phyloP scores from a whole-genome alignment of 208 protist species.

The Trypanosoma vivax region DNA sequence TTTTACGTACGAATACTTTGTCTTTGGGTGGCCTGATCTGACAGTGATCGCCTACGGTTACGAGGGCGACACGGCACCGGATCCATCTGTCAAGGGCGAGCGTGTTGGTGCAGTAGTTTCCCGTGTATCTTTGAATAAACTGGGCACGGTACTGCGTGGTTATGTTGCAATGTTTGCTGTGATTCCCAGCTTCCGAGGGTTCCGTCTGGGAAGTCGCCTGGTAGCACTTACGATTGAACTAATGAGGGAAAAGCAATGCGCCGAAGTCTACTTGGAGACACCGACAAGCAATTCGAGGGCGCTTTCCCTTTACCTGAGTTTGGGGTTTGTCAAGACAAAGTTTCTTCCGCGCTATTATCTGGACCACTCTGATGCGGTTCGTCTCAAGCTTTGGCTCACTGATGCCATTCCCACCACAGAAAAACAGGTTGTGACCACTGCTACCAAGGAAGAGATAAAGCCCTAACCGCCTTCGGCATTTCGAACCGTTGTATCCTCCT shows the following conservation, averaged over 20 bases:
- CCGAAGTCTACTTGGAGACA: slow-evolving; percentile 94
- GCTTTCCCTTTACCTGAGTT: slow-evolving; percentile 90
- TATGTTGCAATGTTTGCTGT: slow-evolving; percentile 99
- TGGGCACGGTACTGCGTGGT: slow-evolving; percentile 68
- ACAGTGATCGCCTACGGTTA: slow-evolving; percentile 83
- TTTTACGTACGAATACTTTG: slow-evolving; percentile 99
- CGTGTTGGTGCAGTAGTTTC: slow-evolving; percentile 90
- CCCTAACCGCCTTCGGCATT: background rate
- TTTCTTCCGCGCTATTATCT: slow-evolving; percentile 89
- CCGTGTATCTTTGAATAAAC: slow-evolving; percentile 66
- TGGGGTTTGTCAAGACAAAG: slow-evolving; percentile 94
- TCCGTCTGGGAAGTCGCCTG: slow-evolving; percentile 87
- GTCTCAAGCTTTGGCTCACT: slow-evolving; percentile 91
- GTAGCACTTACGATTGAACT: slow-evolving; percentile 85
- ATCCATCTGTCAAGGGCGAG: slow-evolving; percentile 47
- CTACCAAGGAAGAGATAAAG: background rate
- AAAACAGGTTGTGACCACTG: background rate
- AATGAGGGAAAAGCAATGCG: slow-evolving; percentile 90
- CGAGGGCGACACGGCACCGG: slow-evolving; percentile 46
- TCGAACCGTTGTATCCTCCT: too few species aligned
- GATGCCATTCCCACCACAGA: slow-evolving; percentile 14
- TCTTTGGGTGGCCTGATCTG: slow-evolving; percentile 95
- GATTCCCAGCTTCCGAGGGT: slow-evolving; percentile 81
- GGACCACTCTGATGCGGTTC: slow-evolving; percentile 91
- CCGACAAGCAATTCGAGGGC: slow-evolving; percentile 90